These are phyloP conservation scores for Melaleuca alternifolia DNA, from an alignment of 345 rosid genomes.

Conservation along the genomic window DNA sequence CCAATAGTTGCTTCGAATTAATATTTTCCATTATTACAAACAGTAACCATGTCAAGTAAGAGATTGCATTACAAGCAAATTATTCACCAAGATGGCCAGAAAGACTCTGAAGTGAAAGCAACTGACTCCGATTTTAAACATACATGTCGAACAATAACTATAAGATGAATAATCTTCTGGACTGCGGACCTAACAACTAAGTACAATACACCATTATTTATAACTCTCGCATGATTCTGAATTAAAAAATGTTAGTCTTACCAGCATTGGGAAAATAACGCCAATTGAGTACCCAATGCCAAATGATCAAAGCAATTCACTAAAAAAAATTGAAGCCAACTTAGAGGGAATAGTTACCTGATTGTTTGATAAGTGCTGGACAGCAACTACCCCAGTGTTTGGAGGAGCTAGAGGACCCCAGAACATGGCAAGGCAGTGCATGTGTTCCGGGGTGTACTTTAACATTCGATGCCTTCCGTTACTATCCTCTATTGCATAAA, in stretches of 20 bases:
- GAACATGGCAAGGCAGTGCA: conserved; percentile 93
- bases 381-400: conserved; percentile 74
- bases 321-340: not conserved
- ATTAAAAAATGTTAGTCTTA: not conserved
- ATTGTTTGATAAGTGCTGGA: conserved; percentile 67
- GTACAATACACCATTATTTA: not conserved
- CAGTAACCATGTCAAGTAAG: not conserved
- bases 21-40: not conserved
- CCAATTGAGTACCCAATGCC: not conserved
- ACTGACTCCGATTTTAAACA: not conserved
- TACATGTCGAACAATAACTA: not conserved
- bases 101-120: not conserved
- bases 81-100: not conserved
- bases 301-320: not conserved
- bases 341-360: conserved; percentile 36
- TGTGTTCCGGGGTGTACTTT: conserved; percentile 91
- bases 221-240: not conserved
- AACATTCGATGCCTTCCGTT: conserved; percentile 94
- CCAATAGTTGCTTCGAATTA: not conserved
- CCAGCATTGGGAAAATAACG: not conserved
- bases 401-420: conserved; percentile 99
- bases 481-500: conserved; percentile 73
- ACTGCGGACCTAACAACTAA: not conserved
- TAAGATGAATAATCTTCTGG: not conserved
- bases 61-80: not conserved